phyloP scores from a whole-genome alignment of 768 basidiomycete genomes.

The Cyathus striatus region DNA sequence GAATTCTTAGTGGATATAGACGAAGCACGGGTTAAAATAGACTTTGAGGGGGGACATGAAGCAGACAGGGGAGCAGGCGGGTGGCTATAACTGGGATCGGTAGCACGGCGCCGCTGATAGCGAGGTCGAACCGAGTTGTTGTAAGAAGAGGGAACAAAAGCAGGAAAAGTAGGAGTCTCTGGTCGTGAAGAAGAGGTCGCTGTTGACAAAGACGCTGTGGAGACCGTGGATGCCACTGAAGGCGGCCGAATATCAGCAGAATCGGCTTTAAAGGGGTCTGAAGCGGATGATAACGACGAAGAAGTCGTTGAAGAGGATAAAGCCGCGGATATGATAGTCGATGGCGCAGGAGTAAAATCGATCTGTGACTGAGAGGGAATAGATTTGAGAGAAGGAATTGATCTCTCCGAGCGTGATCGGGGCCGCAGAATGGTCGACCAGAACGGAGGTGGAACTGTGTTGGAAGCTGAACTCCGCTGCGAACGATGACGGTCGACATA shows the following conservation, averaged over 20 bases:
- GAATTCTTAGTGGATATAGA: conserved; percentile 41
- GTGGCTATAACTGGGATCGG: conserved; percentile 5
- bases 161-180: conserved; percentile 20
- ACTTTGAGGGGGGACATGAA: conserved; percentile 41
- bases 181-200: conserved; percentile 22
- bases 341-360: conserved; percentile 15
- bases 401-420: conserved; percentile 26
- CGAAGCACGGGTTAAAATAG: conserved; percentile 52
- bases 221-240: conserved; percentile 21
- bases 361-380: conserved; percentile 27
- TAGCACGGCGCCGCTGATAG: conserved; percentile 13
- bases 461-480: background rate
- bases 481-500: background rate
- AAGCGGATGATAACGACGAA: background rate
- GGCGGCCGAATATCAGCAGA: conserved; percentile 17
- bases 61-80: conserved; percentile 15
- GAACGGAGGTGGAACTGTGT: conserved; percentile 15
- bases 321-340: conserved; percentile 5
- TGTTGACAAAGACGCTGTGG: conserved; percentile 17
- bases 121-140: conserved; percentile 8
- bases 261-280: conserved; percentile 4
- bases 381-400: conserved; percentile 24
- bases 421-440: conserved; percentile 33
- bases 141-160: conserved; percentile 13
- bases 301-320: background rate